phyloP scores from a whole-genome alignment of 805 yeast species.

The Starmerella stigmatis region DNA sequence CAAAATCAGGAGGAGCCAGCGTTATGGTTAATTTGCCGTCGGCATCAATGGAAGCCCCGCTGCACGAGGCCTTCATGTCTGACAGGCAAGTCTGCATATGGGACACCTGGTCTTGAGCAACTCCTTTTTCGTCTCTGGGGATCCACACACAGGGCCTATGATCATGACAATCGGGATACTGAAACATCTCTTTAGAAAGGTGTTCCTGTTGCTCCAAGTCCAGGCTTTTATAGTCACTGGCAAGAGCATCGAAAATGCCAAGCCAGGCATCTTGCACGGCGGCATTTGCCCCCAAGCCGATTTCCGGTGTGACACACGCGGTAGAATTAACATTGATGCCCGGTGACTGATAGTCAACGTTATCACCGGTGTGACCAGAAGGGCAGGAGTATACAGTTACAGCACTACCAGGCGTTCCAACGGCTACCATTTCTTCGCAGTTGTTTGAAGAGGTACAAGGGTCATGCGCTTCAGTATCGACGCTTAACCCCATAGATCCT shows the following conservation, averaged over 20 bases:
- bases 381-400: no score
- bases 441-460: no score
- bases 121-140: slow-evolving; percentile 35
- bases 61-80: slow-evolving; percentile 26
- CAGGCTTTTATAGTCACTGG: slow-evolving; percentile 24
- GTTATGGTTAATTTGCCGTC: slow-evolving; percentile 24
- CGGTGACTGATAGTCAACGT: not conserved
- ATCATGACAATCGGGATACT: slow-evolving; percentile 28
- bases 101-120: slow-evolving; percentile 30
- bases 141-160: slow-evolving; percentile 36
- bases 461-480: no score
- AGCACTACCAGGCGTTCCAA: no score
- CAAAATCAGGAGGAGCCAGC: slow-evolving; percentile 25
- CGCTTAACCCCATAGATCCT: no score
- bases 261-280: slow-evolving; percentile 9
- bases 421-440: no score
- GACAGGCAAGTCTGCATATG: slow-evolving; percentile 25
- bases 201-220: slow-evolving; percentile 25
- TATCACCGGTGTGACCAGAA: no score
- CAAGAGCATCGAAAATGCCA: slow-evolving; percentile 25
- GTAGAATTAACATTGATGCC: not conserved
- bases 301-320: not conserved
- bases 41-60: slow-evolving; percentile 24
- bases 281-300: not conserved
- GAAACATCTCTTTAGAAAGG: slow-evolving; percentile 26